Evolutionary conservation across 2,329 filamentous ascomycete genomes (phyloP), one percentile per base, ranked within the genome.

Genomic region (Penicillium sclerotigenum): DNA sequence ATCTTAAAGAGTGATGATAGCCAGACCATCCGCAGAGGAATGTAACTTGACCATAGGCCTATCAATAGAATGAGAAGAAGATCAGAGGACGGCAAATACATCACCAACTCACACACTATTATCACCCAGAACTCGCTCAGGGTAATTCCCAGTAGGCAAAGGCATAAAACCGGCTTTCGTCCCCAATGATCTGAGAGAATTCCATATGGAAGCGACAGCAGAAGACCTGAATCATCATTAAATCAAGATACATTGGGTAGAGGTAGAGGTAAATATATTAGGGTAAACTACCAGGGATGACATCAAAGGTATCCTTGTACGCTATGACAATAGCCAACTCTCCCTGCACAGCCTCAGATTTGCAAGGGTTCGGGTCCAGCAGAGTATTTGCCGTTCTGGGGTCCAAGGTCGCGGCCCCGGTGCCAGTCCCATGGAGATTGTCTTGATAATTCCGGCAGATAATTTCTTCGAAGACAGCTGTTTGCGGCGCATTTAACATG

Each of bases 321-420:
- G 68, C 69, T 13, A 61, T 57, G 3, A 71, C 40, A 20, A 71
- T 40, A 20, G 69, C 69, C 41, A 71, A 45, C 43, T 71, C 68
- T 16, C 59, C 65, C 47, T 71, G 69, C 9, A 71, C 67, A n/a
- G 55, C 52, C 29, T 68, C 68, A 7, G 68, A 65, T 60, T 71
- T 71, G 41, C 69, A 71, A 13, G 57, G 59, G 29, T 65, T 47
- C n/a, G 14, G 18, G 20, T 28, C 42, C 14, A 41, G 24, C 9
- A 24, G 34, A 9, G 13, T 13, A 33, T 16, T 33, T 33, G 11
- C 31, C 14, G 13, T 33, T 33, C 31, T 13, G 14, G 13, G 13
- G 13, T 14, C 31, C 31, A 33, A 33, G 31, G 31, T 24, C 9
- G n/a, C n/a, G 7, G 42, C 55, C 8, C 26, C 18, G 20, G 57